Evolutionary conservation across 208 protist genomes (phyloP).

Genomic region (Trypanosomatidae sp.): DNA sequence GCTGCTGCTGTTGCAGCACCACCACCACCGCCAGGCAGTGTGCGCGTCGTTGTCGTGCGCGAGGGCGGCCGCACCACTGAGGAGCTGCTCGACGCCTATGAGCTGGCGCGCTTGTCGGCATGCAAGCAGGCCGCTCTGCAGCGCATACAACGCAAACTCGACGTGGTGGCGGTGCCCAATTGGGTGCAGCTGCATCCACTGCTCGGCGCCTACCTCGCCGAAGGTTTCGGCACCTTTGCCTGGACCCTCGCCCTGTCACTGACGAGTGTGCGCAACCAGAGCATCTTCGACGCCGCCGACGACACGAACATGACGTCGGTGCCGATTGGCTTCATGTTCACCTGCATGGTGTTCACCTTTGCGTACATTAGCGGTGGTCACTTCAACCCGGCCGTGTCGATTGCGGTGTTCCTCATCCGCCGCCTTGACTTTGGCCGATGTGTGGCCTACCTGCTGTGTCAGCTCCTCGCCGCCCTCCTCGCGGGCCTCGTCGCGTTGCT

Average conservation of each 20-base stretch:
- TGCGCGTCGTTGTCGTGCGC: conserved; percentile 23
- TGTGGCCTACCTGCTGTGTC: conserved; percentile 51
- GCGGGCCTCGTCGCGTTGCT: conserved; percentile 67
- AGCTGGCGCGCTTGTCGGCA: conserved; percentile 49
- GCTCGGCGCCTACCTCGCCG: conserved; percentile 66
- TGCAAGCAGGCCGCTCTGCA: conserved; percentile 54
- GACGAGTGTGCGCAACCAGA: conserved; percentile 52
- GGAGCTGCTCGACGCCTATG: conserved; percentile 40
- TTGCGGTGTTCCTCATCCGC: conserved; percentile 55
- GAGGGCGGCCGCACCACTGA: conserved; percentile 24
- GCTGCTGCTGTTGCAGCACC: no score
- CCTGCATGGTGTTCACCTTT: conserved; percentile 69
- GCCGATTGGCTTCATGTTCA: conserved; percentile 78
- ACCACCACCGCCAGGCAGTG: no score
- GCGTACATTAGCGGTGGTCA: conserved; percentile 70
- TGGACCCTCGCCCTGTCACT: conserved; percentile 59
- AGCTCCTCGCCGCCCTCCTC: conserved; percentile 35
- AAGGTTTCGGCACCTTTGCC: conserved; percentile 68
- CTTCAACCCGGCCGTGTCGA: conserved; percentile 75
- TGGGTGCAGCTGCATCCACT: conserved; percentile 76
- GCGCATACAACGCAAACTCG: conserved; percentile 30
- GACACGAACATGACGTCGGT: conserved; percentile 62
- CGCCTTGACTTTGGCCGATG: conserved; percentile 31
- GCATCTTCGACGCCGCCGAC: conserved; percentile 30
- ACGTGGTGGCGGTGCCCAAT: conserved; percentile 60